These are phyloP conservation scores for Trametes pubescens DNA, from an alignment of 1,284 basidiomycete species.

Conservation along the genomic window DNA sequence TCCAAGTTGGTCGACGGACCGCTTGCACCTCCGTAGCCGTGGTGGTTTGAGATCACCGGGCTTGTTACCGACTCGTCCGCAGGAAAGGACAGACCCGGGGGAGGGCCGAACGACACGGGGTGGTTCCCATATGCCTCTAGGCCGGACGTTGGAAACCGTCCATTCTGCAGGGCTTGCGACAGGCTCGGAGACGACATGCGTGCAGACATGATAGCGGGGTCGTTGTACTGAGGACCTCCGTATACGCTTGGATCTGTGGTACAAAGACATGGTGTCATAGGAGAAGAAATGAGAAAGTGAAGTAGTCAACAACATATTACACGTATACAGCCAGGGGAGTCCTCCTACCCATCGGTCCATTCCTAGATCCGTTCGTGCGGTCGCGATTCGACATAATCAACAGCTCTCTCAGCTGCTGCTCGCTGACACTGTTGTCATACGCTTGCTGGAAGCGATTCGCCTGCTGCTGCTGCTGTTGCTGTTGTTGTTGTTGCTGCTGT, in stretches of 20 bases:
- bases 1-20: conserved; percentile 39
- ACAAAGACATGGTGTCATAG: conserved; percentile 32
- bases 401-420: conserved; percentile 77
- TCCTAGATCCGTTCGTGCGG: conserved; percentile 49
- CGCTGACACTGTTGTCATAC: conserved; percentile 66
- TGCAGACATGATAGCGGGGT: conserved; percentile 86
- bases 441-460: conserved; percentile 59
- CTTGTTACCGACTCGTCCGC: conserved; percentile 45
- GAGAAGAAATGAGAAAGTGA: conserved; percentile 26
- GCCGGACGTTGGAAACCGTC: conserved; percentile 35
- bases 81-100: conserved; percentile 65
- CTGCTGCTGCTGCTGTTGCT: conserved; percentile 44
- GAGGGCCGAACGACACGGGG: conserved; percentile 61
- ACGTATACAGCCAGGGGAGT: conserved; percentile 54
- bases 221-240: conserved; percentile 62
- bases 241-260: conserved; percentile 44
- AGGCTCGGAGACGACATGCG: conserved; percentile 57
- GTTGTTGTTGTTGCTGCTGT: conserved; percentile 34
- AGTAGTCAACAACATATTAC: conserved; percentile 50
- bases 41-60: conserved; percentile 30
- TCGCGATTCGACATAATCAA: conserved; percentile 76
- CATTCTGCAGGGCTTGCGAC: conserved; percentile 36
- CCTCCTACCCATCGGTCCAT: conserved; percentile 55
- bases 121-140: conserved; percentile 36
- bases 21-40: conserved; percentile 35